Percentiles rank a stretch among this genome's conserved stretches.
phyloP scores from a whole-genome alignment of 2,329 filamentous ascomycete species.

The Fusarium euwallaceae region DNA sequence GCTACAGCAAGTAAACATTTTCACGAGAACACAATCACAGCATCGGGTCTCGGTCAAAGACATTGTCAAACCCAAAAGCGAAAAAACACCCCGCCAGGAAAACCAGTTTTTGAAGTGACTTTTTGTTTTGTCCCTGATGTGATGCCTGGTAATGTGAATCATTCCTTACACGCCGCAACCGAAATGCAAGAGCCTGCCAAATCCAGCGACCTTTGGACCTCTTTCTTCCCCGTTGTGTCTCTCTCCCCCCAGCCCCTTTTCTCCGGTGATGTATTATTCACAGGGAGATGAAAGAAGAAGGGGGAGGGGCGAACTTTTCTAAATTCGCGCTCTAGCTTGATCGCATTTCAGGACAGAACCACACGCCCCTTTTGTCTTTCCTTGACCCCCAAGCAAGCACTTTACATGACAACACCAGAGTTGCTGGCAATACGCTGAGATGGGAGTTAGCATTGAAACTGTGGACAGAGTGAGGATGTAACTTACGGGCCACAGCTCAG shows the following conservation, averaged over 20 bases:
- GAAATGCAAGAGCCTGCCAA: conserved; percentile 65
- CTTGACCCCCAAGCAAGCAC: conserved; percentile 47
- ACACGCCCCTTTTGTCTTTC: conserved; percentile 48
- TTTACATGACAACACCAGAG: conserved; percentile 99
- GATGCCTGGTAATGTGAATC: conserved; percentile 62
- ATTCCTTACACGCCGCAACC: conserved; percentile 66
- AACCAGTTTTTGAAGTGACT: conserved; percentile 48
- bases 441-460: conserved; percentile 47
- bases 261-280: conserved; percentile 25
- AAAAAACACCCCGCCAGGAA: conserved; percentile 12
- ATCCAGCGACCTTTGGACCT: conserved; percentile 54
- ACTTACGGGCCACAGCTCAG: conserved; percentile 98
- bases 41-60: background rate
- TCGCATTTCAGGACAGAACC: conserved; percentile 51
- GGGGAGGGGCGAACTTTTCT: conserved; percentile 26
- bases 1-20: background rate
- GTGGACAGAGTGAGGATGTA: background rate
- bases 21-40: background rate
- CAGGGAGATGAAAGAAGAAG: conserved; percentile 40
- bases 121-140: conserved; percentile 61
- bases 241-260: conserved; percentile 18
- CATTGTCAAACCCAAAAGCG: conserved; percentile 12
- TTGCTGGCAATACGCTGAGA: conserved; percentile 97
- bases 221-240: conserved; percentile 39
- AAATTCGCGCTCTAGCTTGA: conserved; percentile 50